Base-by-base conservation (phyloP, 2,329 filamentous ascomycete species). In the Cryphonectria japonica region DNA sequence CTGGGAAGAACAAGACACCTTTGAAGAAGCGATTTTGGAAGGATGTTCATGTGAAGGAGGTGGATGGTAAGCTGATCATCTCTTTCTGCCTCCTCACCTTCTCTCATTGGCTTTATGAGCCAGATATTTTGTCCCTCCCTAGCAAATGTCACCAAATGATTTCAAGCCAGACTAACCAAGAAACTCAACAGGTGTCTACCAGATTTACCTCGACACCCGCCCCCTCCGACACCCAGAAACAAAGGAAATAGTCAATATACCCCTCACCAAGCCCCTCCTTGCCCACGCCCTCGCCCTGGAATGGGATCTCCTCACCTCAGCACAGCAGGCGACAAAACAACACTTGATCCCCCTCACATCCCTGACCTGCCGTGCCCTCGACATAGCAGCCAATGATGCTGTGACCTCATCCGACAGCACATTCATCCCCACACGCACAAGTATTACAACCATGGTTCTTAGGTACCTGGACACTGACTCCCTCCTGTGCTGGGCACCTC, bases 261-360 rank as follows among this genome's bases (percentile, higher is more conserved):
- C 96, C 0, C 77, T 83, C 1, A 87, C 86, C 70, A 98, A 98
- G 83, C 90, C 90, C 43, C 88, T 94, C 77, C 91, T 98, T 54
- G 95, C 95, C 34, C 87, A 91, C 61, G 93, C 93, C 70, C 90
- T 99, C 73, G 96, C 95, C 3, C 83, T 97, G 61, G 96, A 99
- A 84, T 99, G 96, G 96, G 95, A 98, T 79, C 85, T 92, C 65
- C 87, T 99, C 72, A 87, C 91, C 34, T 93, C 92, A 19, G 90
- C 92, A 2, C 91, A 95, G 78, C 93, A 98, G 81, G 93, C 94
- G 0, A 87, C 95, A 54, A 93, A 92, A 79, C 89, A 93, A 71
- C 94, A 98, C 82, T 89, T 97, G 64, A 95, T 98, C 75, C 96
- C 96, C 19, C 85, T 99, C 74, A 98, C 95, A 2, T 94, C 93